These are phyloP conservation scores for Linnemannia elongata DNA, from an alignment of 192 early-diverging fungal genomes.

Conservation along the genomic window DNA sequence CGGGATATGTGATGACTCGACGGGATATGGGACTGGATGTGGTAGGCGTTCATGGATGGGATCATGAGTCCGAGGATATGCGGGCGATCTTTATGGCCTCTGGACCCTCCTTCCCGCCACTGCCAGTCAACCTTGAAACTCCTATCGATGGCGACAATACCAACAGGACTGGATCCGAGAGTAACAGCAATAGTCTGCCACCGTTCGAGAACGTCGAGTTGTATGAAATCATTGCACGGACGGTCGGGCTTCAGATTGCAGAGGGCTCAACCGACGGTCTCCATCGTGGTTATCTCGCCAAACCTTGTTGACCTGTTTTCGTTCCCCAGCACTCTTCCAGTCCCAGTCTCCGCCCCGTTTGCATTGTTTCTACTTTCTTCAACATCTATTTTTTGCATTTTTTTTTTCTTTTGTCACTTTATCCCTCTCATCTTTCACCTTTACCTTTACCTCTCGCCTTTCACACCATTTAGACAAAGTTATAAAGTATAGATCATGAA, in stretches of 20 bases:
- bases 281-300: slow-evolving; percentile 25
- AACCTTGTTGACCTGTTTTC: slow-evolving; percentile 17
- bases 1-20: slow-evolving; percentile 72
- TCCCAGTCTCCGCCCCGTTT: neutral
- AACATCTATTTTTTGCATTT: neutral
- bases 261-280: slow-evolving; percentile 46
- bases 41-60: slow-evolving; percentile 88
- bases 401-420: neutral
- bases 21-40: slow-evolving; percentile 40
- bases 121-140: neutral
- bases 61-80: slow-evolving; percentile 82
- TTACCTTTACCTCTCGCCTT: neutral
- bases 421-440: neutral
- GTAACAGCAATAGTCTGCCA: slow-evolving; percentile 3
- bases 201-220: slow-evolving; percentile 49
- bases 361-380: neutral
- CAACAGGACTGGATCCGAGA: neutral
- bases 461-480: neutral
- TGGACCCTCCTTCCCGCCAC: slow-evolving; percentile 74
- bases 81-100: slow-evolving; percentile 86
- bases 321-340: neutral
- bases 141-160: neutral
- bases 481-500: slow-evolving; percentile 1
- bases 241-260: slow-evolving; percentile 31
- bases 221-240: slow-evolving; percentile 49